Base-by-base conservation (phyloP, 768 basidiomycete genomes). In the Panaeolus cyanescens region DNA sequence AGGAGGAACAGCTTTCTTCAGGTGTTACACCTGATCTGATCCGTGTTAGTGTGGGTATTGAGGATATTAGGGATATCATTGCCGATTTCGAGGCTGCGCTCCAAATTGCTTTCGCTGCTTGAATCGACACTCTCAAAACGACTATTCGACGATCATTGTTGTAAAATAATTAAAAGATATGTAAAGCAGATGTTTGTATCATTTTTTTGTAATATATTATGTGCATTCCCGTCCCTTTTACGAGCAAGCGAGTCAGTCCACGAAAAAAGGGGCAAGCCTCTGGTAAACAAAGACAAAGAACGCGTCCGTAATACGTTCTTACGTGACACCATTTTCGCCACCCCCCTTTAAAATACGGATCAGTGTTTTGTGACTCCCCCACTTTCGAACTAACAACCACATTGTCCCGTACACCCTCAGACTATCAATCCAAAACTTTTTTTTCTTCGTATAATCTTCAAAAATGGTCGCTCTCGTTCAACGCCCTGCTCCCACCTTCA, bases 401-500 rank as follows among this genome's bases (percentile, higher is more conserved):
- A 20, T 20, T 34, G 30, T 28, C 42, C 30, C 19, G 19, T 28
- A 32, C 42, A 33, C 37, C 6, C 13, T 6, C 20, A 19, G 17
- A 30, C n/a, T 20, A 50, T 3, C 22, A 32, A 33, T 34, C 1
- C 5, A 34, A 60, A 37, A 56, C 42, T 28, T 40, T 50, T 70
- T 31, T 68, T 73, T 62, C 25, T 55, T 30, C 7, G 30, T 28
- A 53, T 17, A 40, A 34, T 15, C 50, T 30, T 17, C 54, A 55
- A 69, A 53, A 40, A 85, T 85, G 84, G 78, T 80, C 67, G 87
- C 84, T 63, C 78, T 84, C 54, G 83, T 96, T 68, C 94, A 95
- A 80, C 89, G 86, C 66, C 90, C 93, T 56, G 94, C 95, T 54
- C 95, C 95, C 56, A 70, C 78, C n/a, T 94, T 94, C 80, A 86